These are phyloP conservation scores for Trametes cingulata DNA, from an alignment of 768 basidiomycete species.

Conservation along the genomic window DNA sequence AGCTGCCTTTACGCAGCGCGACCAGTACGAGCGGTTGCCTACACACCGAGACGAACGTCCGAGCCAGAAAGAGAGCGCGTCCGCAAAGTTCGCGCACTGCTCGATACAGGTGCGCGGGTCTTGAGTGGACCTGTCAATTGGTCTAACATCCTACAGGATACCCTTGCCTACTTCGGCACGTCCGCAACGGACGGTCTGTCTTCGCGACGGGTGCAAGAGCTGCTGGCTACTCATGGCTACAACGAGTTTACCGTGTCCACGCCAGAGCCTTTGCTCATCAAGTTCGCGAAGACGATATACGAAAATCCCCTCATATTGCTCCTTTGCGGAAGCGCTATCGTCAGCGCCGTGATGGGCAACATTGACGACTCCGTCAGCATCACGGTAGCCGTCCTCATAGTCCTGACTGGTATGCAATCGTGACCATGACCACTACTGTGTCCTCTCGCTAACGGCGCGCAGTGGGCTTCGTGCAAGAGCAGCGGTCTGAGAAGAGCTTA, in stretches of 20 bases:
- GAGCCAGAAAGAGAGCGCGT: slow-evolving; percentile 50
- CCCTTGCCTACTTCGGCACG: slow-evolving; percentile 69
- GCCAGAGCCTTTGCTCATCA: slow-evolving; percentile 78
- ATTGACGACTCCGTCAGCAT: slow-evolving; percentile 94
- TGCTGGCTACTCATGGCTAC: slow-evolving; percentile 76
- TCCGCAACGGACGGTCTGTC: slow-evolving; percentile 64
- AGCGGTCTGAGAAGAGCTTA: slow-evolving; percentile 90
- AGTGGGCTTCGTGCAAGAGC: slow-evolving; percentile 96
- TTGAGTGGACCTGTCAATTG: neutral
- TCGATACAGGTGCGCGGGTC: slow-evolving; percentile 57
- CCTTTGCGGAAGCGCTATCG: slow-evolving; percentile 83
- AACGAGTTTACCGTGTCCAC: slow-evolving; percentile 91
- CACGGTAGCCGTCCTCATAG: slow-evolving; percentile 87
- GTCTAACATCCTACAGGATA: slow-evolving; percentile 52
- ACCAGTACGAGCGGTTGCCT: slow-evolving; percentile 30
- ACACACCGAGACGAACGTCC: slow-evolving; percentile 25
- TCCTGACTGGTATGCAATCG: slow-evolving; percentile 78
- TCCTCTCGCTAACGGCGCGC: neutral
- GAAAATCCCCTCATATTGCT: slow-evolving; percentile 92
- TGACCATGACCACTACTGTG: neutral
- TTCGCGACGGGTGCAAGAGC: slow-evolving; percentile 56
- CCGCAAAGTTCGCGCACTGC: slow-evolving; percentile 66
- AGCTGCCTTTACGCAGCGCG: slow-evolving; percentile 18
- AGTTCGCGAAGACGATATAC: slow-evolving; percentile 94
- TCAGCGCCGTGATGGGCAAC: slow-evolving; percentile 94